Evolutionary conservation across 208 protist species (phyloP).

Genomic region (Leptomonas pyrrhocoris): DNA sequence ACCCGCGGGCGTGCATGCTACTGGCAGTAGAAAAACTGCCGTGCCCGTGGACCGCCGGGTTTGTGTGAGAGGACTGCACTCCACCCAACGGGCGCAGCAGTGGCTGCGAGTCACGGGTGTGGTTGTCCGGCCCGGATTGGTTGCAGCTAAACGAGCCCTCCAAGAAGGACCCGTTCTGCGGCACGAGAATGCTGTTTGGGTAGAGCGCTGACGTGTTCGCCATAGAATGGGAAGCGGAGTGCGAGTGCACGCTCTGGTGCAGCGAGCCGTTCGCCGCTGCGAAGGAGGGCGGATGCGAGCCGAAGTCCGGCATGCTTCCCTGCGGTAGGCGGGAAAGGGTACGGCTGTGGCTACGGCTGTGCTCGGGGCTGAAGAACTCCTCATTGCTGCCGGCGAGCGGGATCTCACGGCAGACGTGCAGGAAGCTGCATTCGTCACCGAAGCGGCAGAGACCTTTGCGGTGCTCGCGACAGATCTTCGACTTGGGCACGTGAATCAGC

Average conservation of each 20-base stretch:
- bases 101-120: constrained; percentile 18
- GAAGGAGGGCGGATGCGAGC: constrained; percentile 15
- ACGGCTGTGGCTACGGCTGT: constrained; percentile 24
- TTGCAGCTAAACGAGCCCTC: constrained; percentile 19
- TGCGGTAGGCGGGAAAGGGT: constrained; percentile 15
- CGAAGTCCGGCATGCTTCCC: constrained; percentile 29
- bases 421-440: constrained; percentile 85
- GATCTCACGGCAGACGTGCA: constrained; percentile 80
- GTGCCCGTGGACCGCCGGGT: not conserved
- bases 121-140: not conserved
- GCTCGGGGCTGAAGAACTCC: constrained; percentile 7
- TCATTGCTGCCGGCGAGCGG: constrained; percentile 41
- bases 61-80: not conserved
- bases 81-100: constrained; percentile 31
- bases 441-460: constrained; percentile 82
- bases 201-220: constrained; percentile 1
- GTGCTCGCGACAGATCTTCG: constrained; percentile 82
- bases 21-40: constrained; percentile 14
- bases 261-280: constrained; percentile 15
- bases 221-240: constrained; percentile 18
- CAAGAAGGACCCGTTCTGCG: constrained; percentile 23
- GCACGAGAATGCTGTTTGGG: constrained; percentile 15
- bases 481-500: constrained; percentile 48
- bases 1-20: constrained; percentile 28
- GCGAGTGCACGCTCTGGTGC: constrained; percentile 6